Percentiles rank a stretch among this genome's conserved stretches.
These are phyloP conservation scores for Ustilago hordei DNA, from an alignment of 1,284 basidiomycete genomes.

Conservation along the genomic window DNA sequence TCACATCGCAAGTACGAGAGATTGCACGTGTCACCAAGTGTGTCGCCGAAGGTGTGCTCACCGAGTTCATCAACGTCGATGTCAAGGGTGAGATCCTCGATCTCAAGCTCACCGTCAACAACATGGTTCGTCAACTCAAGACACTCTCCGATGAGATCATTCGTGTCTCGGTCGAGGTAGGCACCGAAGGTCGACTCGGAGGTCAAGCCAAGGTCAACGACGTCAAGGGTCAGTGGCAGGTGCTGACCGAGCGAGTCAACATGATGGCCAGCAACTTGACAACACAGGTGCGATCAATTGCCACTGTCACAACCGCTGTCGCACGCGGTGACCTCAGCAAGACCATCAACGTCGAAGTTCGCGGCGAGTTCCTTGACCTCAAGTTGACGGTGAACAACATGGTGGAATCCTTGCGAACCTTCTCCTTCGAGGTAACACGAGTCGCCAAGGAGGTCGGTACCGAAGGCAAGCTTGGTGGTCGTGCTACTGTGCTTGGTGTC, in stretches of 20 bases:
- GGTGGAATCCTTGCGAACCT: conserved; percentile 69
- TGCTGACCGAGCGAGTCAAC: conserved; percentile 69
- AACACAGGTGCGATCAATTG: conserved; percentile 80
- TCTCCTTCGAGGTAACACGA: conserved; percentile 69
- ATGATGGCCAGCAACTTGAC: conserved; percentile 78
- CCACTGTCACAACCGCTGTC: conserved; percentile 67
- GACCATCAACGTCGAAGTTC: conserved; percentile 69
- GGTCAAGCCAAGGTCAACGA: conserved; percentile 83
- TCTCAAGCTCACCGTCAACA: conserved; percentile 75
- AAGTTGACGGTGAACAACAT: conserved; percentile 70
- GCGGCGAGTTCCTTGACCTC: conserved; percentile 68
- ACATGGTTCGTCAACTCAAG: conserved; percentile 68
- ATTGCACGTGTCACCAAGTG: conserved; percentile 70
- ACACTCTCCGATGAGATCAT: conserved; percentile 73
- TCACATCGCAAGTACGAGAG: conserved; percentile 66
- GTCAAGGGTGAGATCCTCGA: conserved; percentile 98
- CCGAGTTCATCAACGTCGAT: conserved; percentile 90
- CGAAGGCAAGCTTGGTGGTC: conserved; percentile 69
- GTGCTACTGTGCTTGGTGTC: conserved; percentile 69
- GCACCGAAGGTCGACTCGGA: conserved; percentile 87
- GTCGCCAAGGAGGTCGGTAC: conserved; percentile 70
- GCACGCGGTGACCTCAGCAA: conserved; percentile 68
- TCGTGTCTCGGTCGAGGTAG: conserved; percentile 82
- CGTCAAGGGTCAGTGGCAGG: conserved; percentile 71
- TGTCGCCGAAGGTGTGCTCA: conserved; percentile 90